Base-by-base conservation (phyloP, 2,329 filamentous ascomycete genomes). In the Helicocarpus griseus region DNA sequence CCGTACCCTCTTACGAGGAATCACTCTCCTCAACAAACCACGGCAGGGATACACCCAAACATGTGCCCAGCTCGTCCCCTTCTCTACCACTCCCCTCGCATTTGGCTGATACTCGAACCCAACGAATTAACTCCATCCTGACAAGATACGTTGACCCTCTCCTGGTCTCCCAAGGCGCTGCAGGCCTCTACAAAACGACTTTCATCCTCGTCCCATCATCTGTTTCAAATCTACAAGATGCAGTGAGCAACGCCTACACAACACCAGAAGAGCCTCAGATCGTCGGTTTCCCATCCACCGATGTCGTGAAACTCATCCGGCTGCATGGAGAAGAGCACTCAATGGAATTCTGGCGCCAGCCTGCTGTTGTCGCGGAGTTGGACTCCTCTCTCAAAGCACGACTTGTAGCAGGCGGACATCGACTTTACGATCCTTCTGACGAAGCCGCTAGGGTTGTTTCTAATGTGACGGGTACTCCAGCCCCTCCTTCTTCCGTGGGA, bases 201-300 rank as follows among this genome's bases (percentile, higher is more conserved):
- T 67, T 75, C 52, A 64, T 73, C 29, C 62, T 76, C 13, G 59
- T 76, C 0, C 73, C 73, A 8, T 73, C 71, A 3, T 69, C 73
- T 53, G 64, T 69, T 8, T 60, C 63, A 14, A 63, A 62, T 6
- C 54, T 65, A 5, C 59, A 63, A 51, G 54, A 52, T 43, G 46
- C 44, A 21, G 43, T 49, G n/a, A 57, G 51, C 50, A 56, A 55
- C 41, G 53, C 56, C 21, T 56, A 56, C 52, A 56, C 57, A 4
- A 47, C 48, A 14, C 50, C 53, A 5, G 55, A 55, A 29, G 57
- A 59, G 35, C 53, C 55, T 43, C 67, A 72, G 54, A 60, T 72
- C 11, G 53, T 72, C 3, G 69, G 71, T 0, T 71, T 73, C 48
- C 59, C 67, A 1, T 64, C 63, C 11, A 65, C 66, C 17, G 71